Base-by-base conservation (phyloP, 164 flowering plant genomes). In the Nymphaea colorata region DNA sequence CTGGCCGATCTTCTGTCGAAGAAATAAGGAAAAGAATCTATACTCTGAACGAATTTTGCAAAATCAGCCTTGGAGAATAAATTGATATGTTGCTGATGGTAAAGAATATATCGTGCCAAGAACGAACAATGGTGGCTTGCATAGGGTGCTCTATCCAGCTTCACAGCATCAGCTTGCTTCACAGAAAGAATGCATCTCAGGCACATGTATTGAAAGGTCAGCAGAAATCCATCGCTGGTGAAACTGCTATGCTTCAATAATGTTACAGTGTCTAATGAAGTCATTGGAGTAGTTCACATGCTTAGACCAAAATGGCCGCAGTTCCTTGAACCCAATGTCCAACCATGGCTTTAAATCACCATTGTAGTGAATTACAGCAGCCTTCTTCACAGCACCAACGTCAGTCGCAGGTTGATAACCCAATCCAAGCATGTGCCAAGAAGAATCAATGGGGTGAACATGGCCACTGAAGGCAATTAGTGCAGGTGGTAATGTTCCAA, bases 271-370 rank as follows among this genome's bases (percentile, higher is more conserved):
- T 72, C 82, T 89, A 10, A 95, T 70, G 64, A 95, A 95, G 64
- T 95, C 97, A 66, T 87, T 92, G 66, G 97, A 80, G 83, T 90
- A 92, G 74, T 95, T 89, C 73, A 95, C 88, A 72, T 92, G 82
- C 76, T 92, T 95, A 44, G 91, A 80, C 99, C 99, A 95, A 78
- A 86, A 95, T 25, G 99, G 98, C 64, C 92, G 81, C 47, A 95
- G 93, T 79, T 95, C 92, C 72, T 87, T 87, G 68, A 90, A 92
- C 4, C 96, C 99, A 53, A 95, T 90, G 67, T 87, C 84, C 68
- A 95, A 74, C 99, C 99, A 95, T 10, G 99, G 99, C 72, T 95
- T 95, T 59, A 87, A 84, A 75, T 92, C 96, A 65, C 99, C 99
- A 78, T 95, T 95, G 80, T 92, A 95, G 81, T 95, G 99, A 68